A percentile compares a stretch with the other conserved stretches of the same genome.
Conservation (phyloP, 2,329 filamentous ascomycete genomes). For the Microcyclosporella mali region DNA sequence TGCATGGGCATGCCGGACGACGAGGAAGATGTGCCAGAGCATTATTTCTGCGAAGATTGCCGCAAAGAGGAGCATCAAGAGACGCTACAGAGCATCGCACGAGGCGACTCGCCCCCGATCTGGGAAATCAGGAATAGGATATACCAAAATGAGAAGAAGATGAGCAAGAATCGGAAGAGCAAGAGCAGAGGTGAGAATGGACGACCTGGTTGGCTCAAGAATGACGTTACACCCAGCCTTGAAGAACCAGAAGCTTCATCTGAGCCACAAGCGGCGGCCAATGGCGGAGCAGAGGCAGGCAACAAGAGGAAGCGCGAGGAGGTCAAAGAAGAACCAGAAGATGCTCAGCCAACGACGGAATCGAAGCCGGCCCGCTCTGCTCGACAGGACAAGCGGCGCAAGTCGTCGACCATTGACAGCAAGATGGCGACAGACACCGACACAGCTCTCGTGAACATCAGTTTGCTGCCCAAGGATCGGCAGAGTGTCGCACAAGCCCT, state of each 20-base stretch:
- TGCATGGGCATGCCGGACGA: constrained; percentile 83
- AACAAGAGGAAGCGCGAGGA: constrained; percentile 32
- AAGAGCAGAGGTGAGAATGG: constrained; percentile 31
- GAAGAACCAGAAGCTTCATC: constrained; percentile 6
- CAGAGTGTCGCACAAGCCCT: constrained; percentile 65
- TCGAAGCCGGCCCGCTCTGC: constrained; percentile 18
- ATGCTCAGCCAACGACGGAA: constrained; percentile 10
- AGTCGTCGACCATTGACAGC: constrained; percentile 23
- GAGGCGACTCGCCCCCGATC: constrained; percentile 63
- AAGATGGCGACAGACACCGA: constrained; percentile 24
- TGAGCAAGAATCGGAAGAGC: constrained; percentile 56
- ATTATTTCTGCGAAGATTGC: constrained; percentile 92
- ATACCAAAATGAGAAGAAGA: constrained; percentile 52
- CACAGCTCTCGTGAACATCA: constrained; percentile 34
- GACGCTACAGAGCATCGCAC: constrained; percentile 68
- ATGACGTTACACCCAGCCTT: constrained; percentile 18
- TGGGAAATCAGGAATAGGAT: constrained; percentile 56
- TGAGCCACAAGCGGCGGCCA: constrained; percentile 3
- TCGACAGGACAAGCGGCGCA: constrained; percentile 32
- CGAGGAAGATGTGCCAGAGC: constrained; percentile 66
- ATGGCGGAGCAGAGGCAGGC: constrained; percentile 12
- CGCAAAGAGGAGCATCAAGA: constrained; percentile 75
- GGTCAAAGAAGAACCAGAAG: constrained; percentile 10
- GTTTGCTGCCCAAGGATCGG: constrained; percentile 57
- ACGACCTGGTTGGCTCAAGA: constrained; percentile 29